Evolutionary conservation across 2,329 filamentous ascomycete species (phyloP).

Genomic region (Graphilbum sp.): DNA sequence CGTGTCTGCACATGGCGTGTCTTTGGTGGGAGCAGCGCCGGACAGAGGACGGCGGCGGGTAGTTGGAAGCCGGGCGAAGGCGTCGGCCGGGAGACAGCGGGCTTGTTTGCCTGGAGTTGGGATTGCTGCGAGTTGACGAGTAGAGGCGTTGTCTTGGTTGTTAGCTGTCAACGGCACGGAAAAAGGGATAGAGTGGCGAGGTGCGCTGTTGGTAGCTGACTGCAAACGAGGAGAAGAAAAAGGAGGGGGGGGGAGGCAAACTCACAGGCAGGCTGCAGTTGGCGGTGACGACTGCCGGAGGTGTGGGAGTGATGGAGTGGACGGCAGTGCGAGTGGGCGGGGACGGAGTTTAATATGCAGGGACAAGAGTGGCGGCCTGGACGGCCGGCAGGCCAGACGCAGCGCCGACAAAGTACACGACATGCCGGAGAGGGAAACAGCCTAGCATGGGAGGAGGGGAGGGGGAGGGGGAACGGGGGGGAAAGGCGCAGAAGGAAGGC

Average conservation of each 20-base stretch:
- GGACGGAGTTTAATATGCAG: not conserved
- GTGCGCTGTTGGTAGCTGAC: no score
- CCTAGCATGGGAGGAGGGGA: not conserved
- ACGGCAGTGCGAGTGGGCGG: not conserved
- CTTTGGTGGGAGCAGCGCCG: slow-evolving; percentile 62
- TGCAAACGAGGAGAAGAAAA: not conserved
- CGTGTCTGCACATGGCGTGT: slow-evolving; percentile 49
- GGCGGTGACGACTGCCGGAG: not conserved
- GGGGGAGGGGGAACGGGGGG: not conserved
- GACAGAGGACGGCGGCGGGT: not conserved
- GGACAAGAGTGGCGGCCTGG: not conserved
- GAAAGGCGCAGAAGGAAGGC: not conserved
- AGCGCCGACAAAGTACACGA: not conserved
- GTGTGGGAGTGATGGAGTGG: not conserved
- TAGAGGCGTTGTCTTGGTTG: no score
- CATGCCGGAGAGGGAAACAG: not conserved
- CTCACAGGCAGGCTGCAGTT: not conserved
- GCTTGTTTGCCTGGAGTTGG: not conserved
- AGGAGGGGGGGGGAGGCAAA: not conserved
- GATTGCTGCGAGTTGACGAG: not conserved
- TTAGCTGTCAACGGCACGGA: no score
- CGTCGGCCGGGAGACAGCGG: no score
- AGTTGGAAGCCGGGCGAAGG: no score
- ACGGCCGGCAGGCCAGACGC: not conserved
- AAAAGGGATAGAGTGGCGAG: no score